A percentile compares a stretch with the other conserved stretches of the same genome.
Conservation (phyloP, 2,329 filamentous ascomycete species). For the Ophiobolus disseminans region DNA sequence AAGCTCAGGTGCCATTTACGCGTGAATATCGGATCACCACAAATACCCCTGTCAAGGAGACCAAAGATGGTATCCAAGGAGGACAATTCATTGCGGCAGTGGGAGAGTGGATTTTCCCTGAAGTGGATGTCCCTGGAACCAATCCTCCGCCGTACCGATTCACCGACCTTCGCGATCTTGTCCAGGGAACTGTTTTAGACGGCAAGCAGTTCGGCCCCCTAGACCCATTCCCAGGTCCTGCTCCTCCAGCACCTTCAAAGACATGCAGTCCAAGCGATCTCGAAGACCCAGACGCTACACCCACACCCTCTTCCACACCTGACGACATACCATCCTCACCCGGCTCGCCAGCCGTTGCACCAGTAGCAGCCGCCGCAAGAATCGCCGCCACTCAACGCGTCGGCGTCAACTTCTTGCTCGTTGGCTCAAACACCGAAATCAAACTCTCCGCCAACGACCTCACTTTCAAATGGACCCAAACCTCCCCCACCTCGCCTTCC, state of each 20-base stretch:
- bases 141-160: constrained; percentile 36
- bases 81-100: constrained; percentile 53
- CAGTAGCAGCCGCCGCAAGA: constrained; percentile 23
- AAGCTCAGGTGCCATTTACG: constrained; percentile 44
- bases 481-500: constrained; percentile 22
- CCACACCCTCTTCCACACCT: constrained; percentile 8
- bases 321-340: not conserved
- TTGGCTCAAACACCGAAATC: constrained; percentile 37
- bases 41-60: constrained; percentile 42
- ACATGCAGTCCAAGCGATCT: constrained; percentile 31
- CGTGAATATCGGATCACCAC: constrained; percentile 52
- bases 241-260: constrained; percentile 35
- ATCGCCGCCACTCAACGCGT: constrained; percentile 37
- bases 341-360: constrained; percentile 12
- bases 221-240: constrained; percentile 46
- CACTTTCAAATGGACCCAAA: constrained; percentile 43
- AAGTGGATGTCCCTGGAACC: constrained; percentile 50
- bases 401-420: constrained; percentile 38
- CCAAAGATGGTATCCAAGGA: constrained; percentile 51
- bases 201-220: constrained; percentile 48
- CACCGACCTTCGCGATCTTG: constrained; percentile 46
- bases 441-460: constrained; percentile 30
- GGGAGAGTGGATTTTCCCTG: constrained; percentile 55
- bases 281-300: constrained; percentile 18
- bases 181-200: constrained; percentile 39